Conservation (phyloP, 176 grass and related monocot genomes). For the Cenchrus fungigraminus region DNA sequence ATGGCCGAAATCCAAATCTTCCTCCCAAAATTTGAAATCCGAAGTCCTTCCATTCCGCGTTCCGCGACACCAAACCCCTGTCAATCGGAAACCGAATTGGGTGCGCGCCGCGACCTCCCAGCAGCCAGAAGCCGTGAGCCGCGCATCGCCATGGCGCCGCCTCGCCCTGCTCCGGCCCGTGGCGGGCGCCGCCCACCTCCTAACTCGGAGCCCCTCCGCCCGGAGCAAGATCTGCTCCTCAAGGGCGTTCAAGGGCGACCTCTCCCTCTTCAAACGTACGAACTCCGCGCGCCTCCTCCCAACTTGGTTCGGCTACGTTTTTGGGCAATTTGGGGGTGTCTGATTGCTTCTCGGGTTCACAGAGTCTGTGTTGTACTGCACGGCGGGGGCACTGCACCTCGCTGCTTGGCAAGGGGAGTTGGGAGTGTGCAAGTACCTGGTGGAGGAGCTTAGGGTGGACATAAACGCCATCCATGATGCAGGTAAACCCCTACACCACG, state of each 20-base stretch:
- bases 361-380: no score
- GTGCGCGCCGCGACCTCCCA: not conserved
- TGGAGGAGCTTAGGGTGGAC: conserved; percentile 11
- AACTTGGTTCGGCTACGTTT: not conserved
- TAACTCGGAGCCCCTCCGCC: not conserved
- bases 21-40: not conserved
- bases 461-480: not conserved
- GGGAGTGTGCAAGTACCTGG: not conserved
- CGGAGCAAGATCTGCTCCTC: conserved; percentile 28
- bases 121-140: not conserved
- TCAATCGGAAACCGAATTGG: no score
- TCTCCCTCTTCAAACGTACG: conserved; percentile 27
- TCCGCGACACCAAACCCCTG: not conserved
- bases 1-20: no score
- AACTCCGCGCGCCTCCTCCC: not conserved
- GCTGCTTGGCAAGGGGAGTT: not conserved
- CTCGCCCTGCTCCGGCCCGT: not conserved
- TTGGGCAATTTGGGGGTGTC: not conserved
- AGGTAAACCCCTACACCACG: not conserved
- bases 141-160: not conserved
- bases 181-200: not conserved
- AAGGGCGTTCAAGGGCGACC: not conserved
- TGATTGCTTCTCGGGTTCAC: not conserved
- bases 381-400: not conserved
- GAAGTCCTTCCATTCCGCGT: not conserved